Evolutionary conservation across 2,329 filamentous ascomycete species (phyloP).

Genomic region (Zasmidium citrigriseum): DNA sequence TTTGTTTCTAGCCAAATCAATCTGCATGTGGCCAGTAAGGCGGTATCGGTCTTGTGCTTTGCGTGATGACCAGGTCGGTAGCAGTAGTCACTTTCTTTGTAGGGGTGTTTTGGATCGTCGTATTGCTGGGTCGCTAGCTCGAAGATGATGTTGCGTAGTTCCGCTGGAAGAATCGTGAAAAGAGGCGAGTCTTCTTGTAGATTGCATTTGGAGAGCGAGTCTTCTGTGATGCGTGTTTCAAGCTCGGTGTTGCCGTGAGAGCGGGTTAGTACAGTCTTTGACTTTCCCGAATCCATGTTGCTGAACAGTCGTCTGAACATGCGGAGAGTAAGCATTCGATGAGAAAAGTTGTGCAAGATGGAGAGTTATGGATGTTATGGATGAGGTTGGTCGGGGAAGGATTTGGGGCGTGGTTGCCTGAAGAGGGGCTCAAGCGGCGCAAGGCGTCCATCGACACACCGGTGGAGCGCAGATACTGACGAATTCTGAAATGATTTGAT

Average conservation of each 20-base stretch:
- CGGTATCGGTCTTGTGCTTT: slow-evolving; percentile 4
- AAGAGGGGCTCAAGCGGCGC: neutral
- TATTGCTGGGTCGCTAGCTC: neutral
- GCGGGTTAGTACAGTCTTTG: neutral
- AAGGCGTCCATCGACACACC: too few species aligned
- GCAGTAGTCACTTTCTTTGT: slow-evolving; percentile 5
- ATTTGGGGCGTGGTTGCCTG: neutral
- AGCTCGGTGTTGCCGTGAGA: neutral
- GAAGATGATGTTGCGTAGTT: slow-evolving; percentile 9
- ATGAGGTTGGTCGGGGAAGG: neutral
- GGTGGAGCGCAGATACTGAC: too few species aligned
- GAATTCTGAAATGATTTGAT: too few species aligned
- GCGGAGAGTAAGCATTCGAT: neutral
- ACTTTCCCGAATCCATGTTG: neutral
- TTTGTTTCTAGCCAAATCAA: slow-evolving; percentile 10
- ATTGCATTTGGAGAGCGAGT: slow-evolving; percentile 8
- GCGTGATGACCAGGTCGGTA: slow-evolving; percentile 12
- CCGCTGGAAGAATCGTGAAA: slow-evolving; percentile 6
- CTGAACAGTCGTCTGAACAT: neutral
- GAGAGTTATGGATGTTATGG: neutral
- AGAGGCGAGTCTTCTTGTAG: slow-evolving; percentile 10
- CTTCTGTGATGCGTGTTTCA: neutral
- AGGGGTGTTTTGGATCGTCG: slow-evolving; percentile 4
- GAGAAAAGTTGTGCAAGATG: neutral
- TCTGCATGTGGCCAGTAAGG: slow-evolving; percentile 5